Conservation (phyloP, 768 basidiomycete species). For the Paxillus involutus region DNA sequence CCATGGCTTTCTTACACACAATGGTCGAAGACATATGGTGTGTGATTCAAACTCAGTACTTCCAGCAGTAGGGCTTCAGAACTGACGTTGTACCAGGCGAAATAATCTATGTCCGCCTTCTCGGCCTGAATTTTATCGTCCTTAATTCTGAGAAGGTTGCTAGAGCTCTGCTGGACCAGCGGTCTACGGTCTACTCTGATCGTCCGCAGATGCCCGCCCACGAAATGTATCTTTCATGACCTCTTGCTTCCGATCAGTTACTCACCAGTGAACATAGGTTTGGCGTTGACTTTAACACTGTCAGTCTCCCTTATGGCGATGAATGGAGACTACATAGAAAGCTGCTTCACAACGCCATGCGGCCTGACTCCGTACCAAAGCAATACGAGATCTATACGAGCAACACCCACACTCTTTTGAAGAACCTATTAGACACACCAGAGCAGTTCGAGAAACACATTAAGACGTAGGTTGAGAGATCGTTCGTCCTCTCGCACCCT, state of each 20-base stretch:
- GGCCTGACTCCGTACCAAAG: neutral
- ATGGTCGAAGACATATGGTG: constrained; percentile 1
- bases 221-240: constrained; percentile 4
- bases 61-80: neutral
- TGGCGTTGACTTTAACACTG: constrained; percentile 11
- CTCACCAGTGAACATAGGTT: neutral
- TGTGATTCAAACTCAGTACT: neutral
- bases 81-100: neutral
- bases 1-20: constrained; percentile 4
- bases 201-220: constrained; percentile 2
- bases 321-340: constrained; percentile 17
- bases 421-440: neutral
- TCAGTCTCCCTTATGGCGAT: constrained; percentile 15
- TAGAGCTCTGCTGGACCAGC: constrained; percentile 6
- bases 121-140: constrained; percentile 7
- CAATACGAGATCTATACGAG: constrained; percentile 1
- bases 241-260: neutral
- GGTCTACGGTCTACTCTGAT: constrained; percentile 11
- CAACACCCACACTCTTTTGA: constrained; percentile 1
- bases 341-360: constrained; percentile 11
- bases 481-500: neutral
- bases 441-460: neutral
- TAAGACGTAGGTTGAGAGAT: neutral
- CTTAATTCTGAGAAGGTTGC: constrained; percentile 11
- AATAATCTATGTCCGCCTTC: constrained; percentile 6